These are phyloP conservation scores for Coccomyxa sp. DNA, from an alignment of 139 green algal species.

Conservation along the genomic window DNA sequence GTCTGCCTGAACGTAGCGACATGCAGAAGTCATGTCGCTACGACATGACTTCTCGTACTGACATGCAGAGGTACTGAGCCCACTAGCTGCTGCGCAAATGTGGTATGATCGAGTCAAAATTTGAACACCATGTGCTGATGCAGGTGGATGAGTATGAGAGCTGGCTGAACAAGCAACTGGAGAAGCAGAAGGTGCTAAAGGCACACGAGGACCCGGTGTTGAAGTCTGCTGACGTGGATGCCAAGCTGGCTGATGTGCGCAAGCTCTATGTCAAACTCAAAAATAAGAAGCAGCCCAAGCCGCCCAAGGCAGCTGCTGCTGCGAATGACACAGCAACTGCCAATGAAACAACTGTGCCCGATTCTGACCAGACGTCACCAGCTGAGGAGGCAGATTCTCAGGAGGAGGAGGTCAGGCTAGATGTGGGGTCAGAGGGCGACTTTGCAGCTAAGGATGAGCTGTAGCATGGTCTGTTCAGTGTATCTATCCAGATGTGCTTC, in stretches of 20 bases:
- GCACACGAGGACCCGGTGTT: constrained; percentile 64
- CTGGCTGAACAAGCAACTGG: constrained; percentile 61
- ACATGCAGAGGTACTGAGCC: no score
- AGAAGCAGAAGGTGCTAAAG: constrained; percentile 52
- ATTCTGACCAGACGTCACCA: not conserved
- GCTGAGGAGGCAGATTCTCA: not conserved
- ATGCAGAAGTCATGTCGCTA: no score
- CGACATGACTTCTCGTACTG: no score
- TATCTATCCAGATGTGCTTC: not conserved
- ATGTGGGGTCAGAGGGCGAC: not conserved
- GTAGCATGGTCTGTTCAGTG: not conserved
- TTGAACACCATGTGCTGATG: no score
- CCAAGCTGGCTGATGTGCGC: constrained; percentile 21
- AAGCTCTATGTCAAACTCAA: constrained; percentile 21
- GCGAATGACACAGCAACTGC: not conserved
- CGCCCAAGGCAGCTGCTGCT: not conserved
- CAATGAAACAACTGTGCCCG: not conserved
- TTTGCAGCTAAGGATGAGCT: not conserved
- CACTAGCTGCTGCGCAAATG: no score
- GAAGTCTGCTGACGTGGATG: constrained; percentile 28
- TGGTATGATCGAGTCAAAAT: no score
- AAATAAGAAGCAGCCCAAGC: constrained; percentile 21
- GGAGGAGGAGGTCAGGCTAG: not conserved
- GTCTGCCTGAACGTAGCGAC: no score
- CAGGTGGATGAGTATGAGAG: constrained; percentile 50